Percentiles rank a stretch among this genome's conserved stretches.
phyloP scores from a whole-genome alignment of 2,329 filamentous ascomycete genomes.

The Pseudogymnoascus sp. region DNA sequence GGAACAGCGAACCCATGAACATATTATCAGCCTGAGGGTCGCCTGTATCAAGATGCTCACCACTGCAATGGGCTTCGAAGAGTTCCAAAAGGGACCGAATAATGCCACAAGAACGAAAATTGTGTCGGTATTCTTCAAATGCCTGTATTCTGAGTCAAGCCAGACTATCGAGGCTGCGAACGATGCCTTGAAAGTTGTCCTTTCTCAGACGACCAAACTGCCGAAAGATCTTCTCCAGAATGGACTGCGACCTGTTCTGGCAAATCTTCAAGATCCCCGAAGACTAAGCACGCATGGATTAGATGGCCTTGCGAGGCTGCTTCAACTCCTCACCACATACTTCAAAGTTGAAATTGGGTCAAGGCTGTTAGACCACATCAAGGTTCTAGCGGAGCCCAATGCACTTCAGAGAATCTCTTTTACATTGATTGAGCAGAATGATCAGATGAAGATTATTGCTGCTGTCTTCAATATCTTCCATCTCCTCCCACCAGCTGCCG shows the following conservation, averaged over 20 bases:
- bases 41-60: constrained; percentile 90
- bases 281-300: constrained; percentile 81
- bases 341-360: constrained; percentile 98
- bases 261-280: constrained; percentile 90
- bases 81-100: constrained; percentile 70
- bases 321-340: constrained; percentile 91
- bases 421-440: constrained; percentile 85
- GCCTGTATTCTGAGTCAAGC: constrained; percentile 83
- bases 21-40: constrained; percentile 83
- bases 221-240: constrained; percentile 94
- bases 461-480: constrained; percentile 97
- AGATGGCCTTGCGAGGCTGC: constrained; percentile 78
- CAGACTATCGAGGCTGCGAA: constrained; percentile 93
- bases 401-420: constrained; percentile 87
- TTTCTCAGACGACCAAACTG: constrained; percentile 81
- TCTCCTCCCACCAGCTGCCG: constrained; percentile 81
- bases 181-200: constrained; percentile 76
- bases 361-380: constrained; percentile 87
- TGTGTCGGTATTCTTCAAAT: constrained; percentile 96
- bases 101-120: constrained; percentile 63
- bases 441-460: constrained; percentile 87
- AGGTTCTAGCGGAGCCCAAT: constrained; percentile 73
- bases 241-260: constrained; percentile 86
- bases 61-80: constrained; percentile 86
- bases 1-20: constrained; percentile 91